phyloP scores from a whole-genome alignment of 106 monocot genomes.

The Chionographis japonica region DNA sequence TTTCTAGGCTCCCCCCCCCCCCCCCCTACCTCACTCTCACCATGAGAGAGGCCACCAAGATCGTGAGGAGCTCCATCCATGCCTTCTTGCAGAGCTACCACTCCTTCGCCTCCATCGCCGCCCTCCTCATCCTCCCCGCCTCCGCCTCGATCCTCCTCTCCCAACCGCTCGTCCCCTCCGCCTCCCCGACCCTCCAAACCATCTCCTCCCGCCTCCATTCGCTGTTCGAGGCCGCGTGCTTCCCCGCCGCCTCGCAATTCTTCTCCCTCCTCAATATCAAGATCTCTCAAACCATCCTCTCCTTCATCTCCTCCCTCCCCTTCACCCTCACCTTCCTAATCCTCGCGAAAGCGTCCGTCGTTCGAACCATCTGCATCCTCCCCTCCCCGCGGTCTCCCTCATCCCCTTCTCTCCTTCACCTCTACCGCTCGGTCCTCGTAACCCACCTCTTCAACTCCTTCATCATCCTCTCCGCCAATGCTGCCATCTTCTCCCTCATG shows the following conservation, averaged over 20 bases:
- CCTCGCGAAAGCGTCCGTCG: constrained; percentile 17
- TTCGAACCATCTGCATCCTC: constrained; percentile 8
- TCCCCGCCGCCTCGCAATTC: constrained; percentile 20
- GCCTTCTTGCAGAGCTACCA: constrained; percentile 35
- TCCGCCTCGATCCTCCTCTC: constrained; percentile 32
- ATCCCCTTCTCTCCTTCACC: constrained; percentile 9
- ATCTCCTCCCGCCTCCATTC: constrained; percentile 17
- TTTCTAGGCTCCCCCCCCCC: constrained; percentile 4
- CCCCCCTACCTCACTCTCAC: not conserved
- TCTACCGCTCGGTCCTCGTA: constrained; percentile 38
- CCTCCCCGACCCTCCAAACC: constrained; percentile 3
- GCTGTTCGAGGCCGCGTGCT: constrained; percentile 33
- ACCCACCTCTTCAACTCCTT: constrained; percentile 46
- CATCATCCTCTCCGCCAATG: constrained; percentile 50
- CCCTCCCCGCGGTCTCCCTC: constrained; percentile 1
- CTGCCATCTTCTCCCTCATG: constrained; percentile 46
- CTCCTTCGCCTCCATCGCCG: constrained; percentile 21
- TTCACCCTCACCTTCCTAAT: constrained; percentile 31
- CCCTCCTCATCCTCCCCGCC: constrained; percentile 25
- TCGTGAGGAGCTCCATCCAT: constrained; percentile 34
- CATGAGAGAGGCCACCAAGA: constrained; percentile 18
- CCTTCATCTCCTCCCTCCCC: constrained; percentile 18
- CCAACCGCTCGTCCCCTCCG: constrained; percentile 16
- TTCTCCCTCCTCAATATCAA: constrained; percentile 19
- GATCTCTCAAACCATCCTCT: constrained; percentile 28